phyloP scores from a whole-genome alignment of 768 basidiomycete species.

The Kwoniella sp. region DNA sequence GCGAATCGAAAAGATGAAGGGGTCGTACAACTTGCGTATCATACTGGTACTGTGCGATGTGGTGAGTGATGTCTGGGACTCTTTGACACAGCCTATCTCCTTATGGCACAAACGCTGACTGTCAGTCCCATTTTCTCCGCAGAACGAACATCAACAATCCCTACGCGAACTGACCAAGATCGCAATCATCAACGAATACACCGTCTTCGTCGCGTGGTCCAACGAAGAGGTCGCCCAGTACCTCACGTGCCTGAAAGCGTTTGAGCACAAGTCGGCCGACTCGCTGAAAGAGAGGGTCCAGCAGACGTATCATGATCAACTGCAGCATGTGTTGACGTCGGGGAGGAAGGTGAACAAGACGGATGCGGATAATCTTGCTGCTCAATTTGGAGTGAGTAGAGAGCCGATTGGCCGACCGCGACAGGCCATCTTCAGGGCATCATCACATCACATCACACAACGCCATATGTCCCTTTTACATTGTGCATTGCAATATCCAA shows the following conservation, averaged over 20 bases:
- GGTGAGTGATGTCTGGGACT: conserved; percentile 60
- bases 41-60: conserved; percentile 89
- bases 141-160: conserved; percentile 88
- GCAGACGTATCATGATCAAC: conserved; percentile 78
- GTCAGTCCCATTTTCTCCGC: not conserved
- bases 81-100: not conserved
- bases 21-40: conserved; percentile 78
- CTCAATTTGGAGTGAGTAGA: conserved; percentile 80
- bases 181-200: conserved; percentile 89
- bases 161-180: conserved; percentile 92
- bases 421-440: not conserved
- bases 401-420: no score
- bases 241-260: conserved; percentile 85
- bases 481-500: not conserved
- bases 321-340: conserved; percentile 79
- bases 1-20: conserved; percentile 82
- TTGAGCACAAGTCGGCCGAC: conserved; percentile 88
- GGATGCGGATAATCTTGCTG: conserved; percentile 87
- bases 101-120: not conserved
- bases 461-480: not conserved
- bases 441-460: no score
- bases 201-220: conserved; percentile 90
- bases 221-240: conserved; percentile 91
- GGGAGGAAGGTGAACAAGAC: conserved; percentile 97
- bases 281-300: conserved; percentile 90